Evolutionary conservation across 176 grass and related monocot genomes (phyloP).

Genomic region (Miscanthus lutarioriparius): DNA sequence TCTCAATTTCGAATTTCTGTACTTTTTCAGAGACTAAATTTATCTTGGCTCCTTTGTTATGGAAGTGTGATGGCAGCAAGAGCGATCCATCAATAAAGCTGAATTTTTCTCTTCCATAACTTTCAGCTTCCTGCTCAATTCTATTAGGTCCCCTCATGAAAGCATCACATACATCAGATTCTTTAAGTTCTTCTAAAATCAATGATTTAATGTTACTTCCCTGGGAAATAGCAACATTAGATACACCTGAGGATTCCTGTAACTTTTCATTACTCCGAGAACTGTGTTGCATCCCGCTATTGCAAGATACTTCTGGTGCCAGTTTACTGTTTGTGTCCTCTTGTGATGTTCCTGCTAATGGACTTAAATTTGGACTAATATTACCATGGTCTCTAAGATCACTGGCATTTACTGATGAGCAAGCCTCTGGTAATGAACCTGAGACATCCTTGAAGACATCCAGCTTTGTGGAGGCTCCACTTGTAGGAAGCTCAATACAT

Average conservation of each 20-base stretch:
- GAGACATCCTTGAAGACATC: slow-evolving; percentile 40
- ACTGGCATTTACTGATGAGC: slow-evolving; percentile 21
- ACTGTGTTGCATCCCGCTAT: slow-evolving; percentile 6
- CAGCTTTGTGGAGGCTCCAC: background rate
- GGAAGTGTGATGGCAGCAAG: slow-evolving; percentile 13
- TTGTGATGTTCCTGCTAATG: slow-evolving; percentile 29
- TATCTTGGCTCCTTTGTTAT: slow-evolving; percentile 27
- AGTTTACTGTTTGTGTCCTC: slow-evolving; percentile 37
- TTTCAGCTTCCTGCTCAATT: slow-evolving; percentile 29
- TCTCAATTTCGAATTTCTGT: slow-evolving; percentile 19
- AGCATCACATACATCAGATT: slow-evolving; percentile 33
- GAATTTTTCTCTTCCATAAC: slow-evolving; percentile 47
- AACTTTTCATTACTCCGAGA: slow-evolving; percentile 32
- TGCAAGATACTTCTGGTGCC: slow-evolving; percentile 22
- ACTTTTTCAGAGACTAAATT: slow-evolving; percentile 32
- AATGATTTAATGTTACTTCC: slow-evolving; percentile 41
- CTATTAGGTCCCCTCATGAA: slow-evolving; percentile 6
- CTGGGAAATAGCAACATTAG: slow-evolving; percentile 15
- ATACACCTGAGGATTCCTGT: slow-evolving; percentile 37
- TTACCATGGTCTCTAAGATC: slow-evolving; percentile 30
- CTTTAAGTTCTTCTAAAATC: slow-evolving; percentile 49
- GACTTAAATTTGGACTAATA: slow-evolving; percentile 19
- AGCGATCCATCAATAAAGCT: slow-evolving; percentile 32
- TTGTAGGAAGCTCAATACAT: background rate
- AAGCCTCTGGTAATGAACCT: slow-evolving; percentile 11